phyloP scores from a whole-genome alignment of 2,329 filamentous ascomycete species.

The Colletotrichum lini region DNA sequence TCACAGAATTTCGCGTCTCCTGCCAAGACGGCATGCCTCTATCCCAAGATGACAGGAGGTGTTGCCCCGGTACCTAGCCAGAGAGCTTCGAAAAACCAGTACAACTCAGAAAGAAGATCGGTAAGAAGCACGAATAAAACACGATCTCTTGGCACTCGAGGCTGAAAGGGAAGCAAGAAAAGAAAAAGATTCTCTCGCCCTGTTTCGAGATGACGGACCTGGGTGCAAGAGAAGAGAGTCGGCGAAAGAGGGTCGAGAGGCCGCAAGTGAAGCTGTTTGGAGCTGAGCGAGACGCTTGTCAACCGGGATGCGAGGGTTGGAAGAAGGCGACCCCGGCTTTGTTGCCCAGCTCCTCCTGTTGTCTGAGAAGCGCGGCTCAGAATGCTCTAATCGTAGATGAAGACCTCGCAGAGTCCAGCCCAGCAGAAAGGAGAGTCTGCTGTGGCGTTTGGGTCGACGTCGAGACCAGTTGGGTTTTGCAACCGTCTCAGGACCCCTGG shows the following conservation, averaged over 20 bases:
- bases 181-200: neutral
- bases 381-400: neutral
- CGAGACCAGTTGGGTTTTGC: conserved; percentile 39
- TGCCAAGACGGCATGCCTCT: conserved; percentile 9
- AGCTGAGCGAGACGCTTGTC: neutral
- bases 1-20: neutral
- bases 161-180: neutral
- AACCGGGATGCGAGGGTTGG: neutral
- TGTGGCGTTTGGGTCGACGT: conserved; percentile 1
- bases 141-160: conserved; percentile 18
- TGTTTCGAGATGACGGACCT: conserved; percentile 23
- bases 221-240: too few species aligned
- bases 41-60: neutral
- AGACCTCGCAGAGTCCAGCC: neutral
- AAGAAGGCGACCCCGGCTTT: neutral
- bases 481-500: conserved; percentile 42
- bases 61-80: neutral
- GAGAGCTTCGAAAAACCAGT: neutral
- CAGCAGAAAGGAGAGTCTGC: conserved; percentile 1
- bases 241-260: neutral
- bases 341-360: conserved; percentile 6
- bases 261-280: neutral
- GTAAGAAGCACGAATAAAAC: conserved; percentile 18
- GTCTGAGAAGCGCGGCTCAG: conserved; percentile 32
- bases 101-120: neutral